These are phyloP conservation scores for Magnusiomyces suaveolens DNA, from an alignment of 1,139 yeast genomes.

Conservation along the genomic window DNA sequence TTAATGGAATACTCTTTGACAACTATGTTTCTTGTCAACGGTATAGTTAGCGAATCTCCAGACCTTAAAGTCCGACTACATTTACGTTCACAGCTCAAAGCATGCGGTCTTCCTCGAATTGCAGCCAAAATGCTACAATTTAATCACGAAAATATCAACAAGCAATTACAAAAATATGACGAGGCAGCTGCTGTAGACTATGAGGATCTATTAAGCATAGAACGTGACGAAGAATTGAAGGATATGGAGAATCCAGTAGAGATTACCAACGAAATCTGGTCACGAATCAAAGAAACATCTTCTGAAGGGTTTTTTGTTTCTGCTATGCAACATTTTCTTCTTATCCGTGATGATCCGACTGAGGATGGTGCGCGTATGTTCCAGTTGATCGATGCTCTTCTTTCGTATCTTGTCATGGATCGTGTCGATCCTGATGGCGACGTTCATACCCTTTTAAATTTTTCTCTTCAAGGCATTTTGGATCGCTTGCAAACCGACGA, in stretches of 20 bases:
- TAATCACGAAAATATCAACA: slow-evolving; percentile 53
- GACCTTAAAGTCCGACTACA: slow-evolving; percentile 64
- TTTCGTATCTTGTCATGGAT: slow-evolving; percentile 66
- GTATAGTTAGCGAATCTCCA: slow-evolving; percentile 53
- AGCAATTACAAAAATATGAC: slow-evolving; percentile 56
- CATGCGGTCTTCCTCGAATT: slow-evolving; percentile 64
- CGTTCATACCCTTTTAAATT: slow-evolving; percentile 67
- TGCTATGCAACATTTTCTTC: slow-evolving; percentile 73
- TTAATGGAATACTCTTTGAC: slow-evolving; percentile 72
- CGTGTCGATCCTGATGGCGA: slow-evolving; percentile 43
- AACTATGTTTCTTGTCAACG: slow-evolving; percentile 66
- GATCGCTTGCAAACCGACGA: slow-evolving; percentile 86
- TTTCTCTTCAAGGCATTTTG: slow-evolving; percentile 70
- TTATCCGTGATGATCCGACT: slow-evolving; percentile 37
- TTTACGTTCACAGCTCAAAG: slow-evolving; percentile 63
- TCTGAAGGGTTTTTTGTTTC: slow-evolving; percentile 61
- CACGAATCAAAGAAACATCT: slow-evolving; percentile 59
- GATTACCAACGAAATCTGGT: slow-evolving; percentile 41
- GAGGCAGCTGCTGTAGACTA: slow-evolving; percentile 64
- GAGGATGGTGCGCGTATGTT: slow-evolving; percentile 66
- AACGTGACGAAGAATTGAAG: slow-evolving; percentile 44
- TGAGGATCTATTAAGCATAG: slow-evolving; percentile 51
- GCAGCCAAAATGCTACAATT: slow-evolving; percentile 53
- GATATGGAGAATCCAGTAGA: slow-evolving; percentile 56
- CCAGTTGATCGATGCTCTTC: slow-evolving; percentile 70